phyloP scores from a whole-genome alignment of 306 rosid species.

The Leucaena leucocephala region DNA sequence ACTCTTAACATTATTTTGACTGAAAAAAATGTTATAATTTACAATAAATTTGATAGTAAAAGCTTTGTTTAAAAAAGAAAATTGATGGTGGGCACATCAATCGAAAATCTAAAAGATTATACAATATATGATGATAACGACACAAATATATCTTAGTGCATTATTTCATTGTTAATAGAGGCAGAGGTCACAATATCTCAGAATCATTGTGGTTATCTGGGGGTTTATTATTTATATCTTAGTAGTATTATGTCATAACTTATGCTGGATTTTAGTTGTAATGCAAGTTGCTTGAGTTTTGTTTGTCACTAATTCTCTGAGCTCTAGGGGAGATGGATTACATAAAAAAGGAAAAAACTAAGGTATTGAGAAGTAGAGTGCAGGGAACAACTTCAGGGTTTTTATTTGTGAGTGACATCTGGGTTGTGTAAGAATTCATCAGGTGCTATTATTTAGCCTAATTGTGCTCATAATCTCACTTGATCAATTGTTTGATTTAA shows the following conservation, averaged over 20 bases:
- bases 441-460: neutral
- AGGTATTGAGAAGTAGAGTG: neutral
- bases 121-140: neutral
- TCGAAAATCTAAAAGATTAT: neutral
- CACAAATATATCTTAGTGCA: neutral
- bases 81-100: neutral
- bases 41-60: neutral
- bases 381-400: conserved; percentile 1
- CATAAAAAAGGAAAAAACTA: neutral
- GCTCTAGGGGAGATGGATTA: conserved; percentile 11
- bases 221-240: conserved; percentile 4
- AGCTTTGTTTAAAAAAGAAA: neutral
- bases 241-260: conserved; percentile 13
- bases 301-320: conserved; percentile 3
- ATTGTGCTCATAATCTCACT: neutral
- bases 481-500: neutral
- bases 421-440: neutral
- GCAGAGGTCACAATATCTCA: neutral
- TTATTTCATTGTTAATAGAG: neutral
- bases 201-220: neutral
- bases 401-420: neutral
- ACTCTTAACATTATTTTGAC: neutral
- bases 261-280: conserved; percentile 6
- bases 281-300: conserved; percentile 22
- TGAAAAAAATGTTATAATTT: neutral